Evolutionary conservation across 2,329 filamentous ascomycete genomes (phyloP), one percentile per base, ranked within the genome.

Genomic region (Phialophora chinensis): DNA sequence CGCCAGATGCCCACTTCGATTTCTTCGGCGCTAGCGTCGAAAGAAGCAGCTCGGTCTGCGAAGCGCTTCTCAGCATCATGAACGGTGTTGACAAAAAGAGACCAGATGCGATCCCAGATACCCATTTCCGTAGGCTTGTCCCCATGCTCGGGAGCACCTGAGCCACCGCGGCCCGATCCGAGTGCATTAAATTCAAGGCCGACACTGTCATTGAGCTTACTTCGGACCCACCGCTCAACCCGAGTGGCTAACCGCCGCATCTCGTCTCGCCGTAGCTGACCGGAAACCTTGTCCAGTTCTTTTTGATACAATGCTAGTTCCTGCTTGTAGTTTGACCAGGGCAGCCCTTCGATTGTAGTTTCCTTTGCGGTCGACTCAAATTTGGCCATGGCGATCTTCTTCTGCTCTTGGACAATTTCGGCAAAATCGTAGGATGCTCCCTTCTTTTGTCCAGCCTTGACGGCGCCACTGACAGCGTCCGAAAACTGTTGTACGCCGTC

Each of bases 41-140:
- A 97, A 82, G 92, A 96, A 80, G 90, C 91, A 63, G 95, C 94
- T 66, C 94, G 88, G 71, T 96, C 92, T 0, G 90, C 87, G 79
- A 98, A 98, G 63, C 93, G 87, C 31, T 83, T 84, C 78, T 97
- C 92, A 11, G 95, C 94, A 75, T 97, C 92, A 62, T 87, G 85
- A 20, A 98, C 93, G 8, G 93, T 91, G 12, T 88, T 86, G 6
- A 87, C 89, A 75, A 99, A 99, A 42, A 92, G 87, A 35, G 80
- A 87, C 95, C 95, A 99, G 74, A 99, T 90, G 47, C 94, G 89
- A 76, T 99, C 95, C 95, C 96, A 99, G 17, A 99, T 88, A 63
- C 93, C 90, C 77, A 91, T 93, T 78, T 98, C 94, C 0, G 83
- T 75, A 1, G 90, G 88, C 78, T 90, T 92, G 65, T 92, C 90